Base-by-base conservation (phyloP, 306 rosid genomes). In the Fragaria iinumae region DNA sequence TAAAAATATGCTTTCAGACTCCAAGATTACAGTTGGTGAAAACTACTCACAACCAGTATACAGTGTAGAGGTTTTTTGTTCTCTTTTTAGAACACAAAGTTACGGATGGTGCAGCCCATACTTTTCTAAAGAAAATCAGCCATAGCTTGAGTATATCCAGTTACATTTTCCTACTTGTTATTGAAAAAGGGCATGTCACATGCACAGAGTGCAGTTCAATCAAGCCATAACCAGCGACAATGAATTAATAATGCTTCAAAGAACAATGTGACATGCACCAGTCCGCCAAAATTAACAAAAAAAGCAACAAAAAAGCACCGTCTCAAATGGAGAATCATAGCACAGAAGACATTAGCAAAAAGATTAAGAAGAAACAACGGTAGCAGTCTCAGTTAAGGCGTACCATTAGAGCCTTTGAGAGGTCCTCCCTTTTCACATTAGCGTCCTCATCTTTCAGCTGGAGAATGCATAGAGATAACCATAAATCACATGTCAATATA, bases 371-470 rank as follows among this genome's bases (percentile, higher is more conserved):
- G 69, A 36, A 47, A 71, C 62, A 74, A 23, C 29, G 17, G 67
- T 18, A 39, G 13, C 34, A 80, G 68, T 67, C 29, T 63, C 74
- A 83, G 73, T 67, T 64, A 32, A 77, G 84, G 74, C 79, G 29
- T 92, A 95, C 99, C 99, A 92, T 90, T 79, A 95, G 80, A 70
- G 96, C 93, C 79, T 76, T 85, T 1, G 97, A 88, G 67, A 95
- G 86, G 84, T 92, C 91, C 79, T 90, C 92, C 86, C 97, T 89
- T 84, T 77, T 89, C 78, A 88, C 88, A 70, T 64, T 85, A 83
- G 80, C 71, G 16, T 92, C 91, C 81, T 85, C 99, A 70, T 82
- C 87, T 32, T 62, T 76, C 82, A 82, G 86, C 97, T 92, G 89
- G 63, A 67, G 25, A 64, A 64, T 48, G 78, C 39, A 73, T 55